Percentiles rank a stretch among this genome's conserved stretches.
phyloP scores from a whole-genome alignment of 768 basidiomycete genomes.

The Leccinum uliginosum region DNA sequence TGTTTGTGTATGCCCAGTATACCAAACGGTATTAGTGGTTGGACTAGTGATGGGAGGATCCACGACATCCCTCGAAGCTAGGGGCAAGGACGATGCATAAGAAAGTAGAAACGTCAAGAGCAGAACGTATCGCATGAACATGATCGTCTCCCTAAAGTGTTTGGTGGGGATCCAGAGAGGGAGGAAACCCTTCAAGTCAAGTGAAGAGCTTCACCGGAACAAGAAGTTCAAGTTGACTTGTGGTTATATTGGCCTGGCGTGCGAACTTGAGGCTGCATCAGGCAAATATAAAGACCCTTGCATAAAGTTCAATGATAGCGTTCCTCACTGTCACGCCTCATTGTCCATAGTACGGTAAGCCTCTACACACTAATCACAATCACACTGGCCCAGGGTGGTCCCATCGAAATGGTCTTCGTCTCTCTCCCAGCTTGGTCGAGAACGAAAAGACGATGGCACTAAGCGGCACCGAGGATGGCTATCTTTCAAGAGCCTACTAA shows the following conservation, averaged over 20 bases:
- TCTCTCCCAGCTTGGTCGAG: background rate
- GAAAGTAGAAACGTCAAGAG: conserved; percentile 18
- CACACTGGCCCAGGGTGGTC: background rate
- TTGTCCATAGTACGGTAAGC: background rate
- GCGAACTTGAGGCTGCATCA: conserved; percentile 18
- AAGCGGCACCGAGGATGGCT: background rate
- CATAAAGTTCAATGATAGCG: background rate
- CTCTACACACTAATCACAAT: conserved; percentile 5
- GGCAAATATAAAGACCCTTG: conserved; percentile 1
- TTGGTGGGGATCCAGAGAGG: conserved; percentile 6
- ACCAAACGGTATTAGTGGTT: conserved; percentile 39
- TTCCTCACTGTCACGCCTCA: background rate
- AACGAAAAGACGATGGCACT: background rate
- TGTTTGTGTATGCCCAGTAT: conserved; percentile 38
- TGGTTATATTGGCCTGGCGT: conserved; percentile 20
- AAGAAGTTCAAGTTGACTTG: background rate
- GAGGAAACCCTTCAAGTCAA: conserved; percentile 13
- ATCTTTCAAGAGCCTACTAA: no score
- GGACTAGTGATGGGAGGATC: conserved; percentile 47
- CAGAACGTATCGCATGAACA: conserved; percentile 24
- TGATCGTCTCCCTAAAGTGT: conserved; percentile 14
- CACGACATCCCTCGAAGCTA: conserved; percentile 41
- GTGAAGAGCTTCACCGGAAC: conserved; percentile 13
- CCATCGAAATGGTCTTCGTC: conserved; percentile 6
- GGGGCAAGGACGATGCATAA: conserved; percentile 29